Evolutionary conservation across 1,284 basidiomycete species (phyloP).

Genomic region (Naganishia cerealis): DNA sequence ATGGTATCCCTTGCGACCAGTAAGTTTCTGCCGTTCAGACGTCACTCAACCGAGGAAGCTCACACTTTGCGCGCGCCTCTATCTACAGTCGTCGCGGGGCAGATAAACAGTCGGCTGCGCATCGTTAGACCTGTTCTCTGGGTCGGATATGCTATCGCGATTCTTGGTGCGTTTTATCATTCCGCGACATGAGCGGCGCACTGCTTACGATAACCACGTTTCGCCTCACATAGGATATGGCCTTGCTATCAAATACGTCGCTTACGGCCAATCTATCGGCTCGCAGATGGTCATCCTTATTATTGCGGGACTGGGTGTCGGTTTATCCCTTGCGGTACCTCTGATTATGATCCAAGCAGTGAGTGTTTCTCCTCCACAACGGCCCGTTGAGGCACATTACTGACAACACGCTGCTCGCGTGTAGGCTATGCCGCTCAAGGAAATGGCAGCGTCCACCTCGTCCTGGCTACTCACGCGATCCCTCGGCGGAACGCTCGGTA

Average conservation of each 20-base stretch:
- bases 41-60: background rate
- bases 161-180: constrained; percentile 34
- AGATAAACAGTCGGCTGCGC: constrained; percentile 44
- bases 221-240: constrained; percentile 7
- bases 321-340: constrained; percentile 26
- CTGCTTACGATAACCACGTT: background rate
- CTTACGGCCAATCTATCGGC: constrained; percentile 24
- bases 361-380: background rate
- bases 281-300: constrained; percentile 29
- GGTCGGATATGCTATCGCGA: constrained; percentile 43
- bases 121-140: constrained; percentile 48
- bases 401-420: constrained; percentile 39
- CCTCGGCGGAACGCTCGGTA: constrained; percentile 36
- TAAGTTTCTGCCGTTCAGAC: background rate
- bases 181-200: background rate
- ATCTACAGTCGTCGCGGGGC: constrained; percentile 41
- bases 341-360: constrained; percentile 31
- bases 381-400: constrained; percentile 7
- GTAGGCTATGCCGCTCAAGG: constrained; percentile 51
- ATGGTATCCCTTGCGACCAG: constrained; percentile 33
- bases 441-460: constrained; percentile 50
- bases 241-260: constrained; percentile 30
- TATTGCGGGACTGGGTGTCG: constrained; percentile 29
- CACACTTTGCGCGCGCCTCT: too few species aligned
- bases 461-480: constrained; percentile 37